A percentile compares a stretch with the other conserved stretches of the same genome.
Conservation (phyloP, 495 filamentous ascomycete genomes). For the Bacidia gigantensis region DNA sequence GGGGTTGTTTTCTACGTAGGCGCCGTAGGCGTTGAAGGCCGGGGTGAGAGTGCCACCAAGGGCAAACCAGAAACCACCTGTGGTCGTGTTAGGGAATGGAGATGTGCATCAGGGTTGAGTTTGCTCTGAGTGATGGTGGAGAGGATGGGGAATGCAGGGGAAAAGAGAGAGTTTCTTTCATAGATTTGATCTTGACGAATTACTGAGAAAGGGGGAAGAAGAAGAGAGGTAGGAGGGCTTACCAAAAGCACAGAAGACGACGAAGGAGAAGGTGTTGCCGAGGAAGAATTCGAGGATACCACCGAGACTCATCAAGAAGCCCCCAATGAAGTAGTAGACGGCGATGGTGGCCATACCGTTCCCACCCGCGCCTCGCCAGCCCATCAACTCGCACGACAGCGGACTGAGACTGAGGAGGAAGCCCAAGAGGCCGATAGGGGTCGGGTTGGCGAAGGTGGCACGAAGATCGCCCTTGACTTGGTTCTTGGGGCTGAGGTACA, state of each 20-base stretch:
- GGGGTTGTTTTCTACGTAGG: slow-evolving; percentile 16
- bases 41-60: slow-evolving; percentile 34
- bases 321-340: slow-evolving; percentile 19
- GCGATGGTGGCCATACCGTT: slow-evolving; percentile 37
- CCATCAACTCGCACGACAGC: slow-evolving; percentile 53
- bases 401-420: slow-evolving; percentile 54
- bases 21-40: slow-evolving; percentile 31
- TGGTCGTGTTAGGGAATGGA: not conserved
- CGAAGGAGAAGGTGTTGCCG: slow-evolving; percentile 56
- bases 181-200: not conserved
- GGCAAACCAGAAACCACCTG: slow-evolving; percentile 44
- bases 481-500: slow-evolving; percentile 56
- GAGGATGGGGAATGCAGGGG: not conserved
- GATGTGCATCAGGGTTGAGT: not conserved
- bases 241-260: slow-evolving; percentile 44
- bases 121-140: not conserved
- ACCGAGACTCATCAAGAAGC: slow-evolving; percentile 47
- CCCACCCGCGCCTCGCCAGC: slow-evolving; percentile 50
- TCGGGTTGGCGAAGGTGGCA: slow-evolving; percentile 54
- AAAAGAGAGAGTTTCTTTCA: not conserved
- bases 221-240: not conserved
- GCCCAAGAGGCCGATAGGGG: slow-evolving; percentile 49
- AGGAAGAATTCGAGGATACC: slow-evolving; percentile 55
- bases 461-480: slow-evolving; percentile 41
- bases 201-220: not conserved